phyloP scores from a whole-genome alignment of 768 basidiomycete genomes.

The Cyclocybe aegerita region DNA sequence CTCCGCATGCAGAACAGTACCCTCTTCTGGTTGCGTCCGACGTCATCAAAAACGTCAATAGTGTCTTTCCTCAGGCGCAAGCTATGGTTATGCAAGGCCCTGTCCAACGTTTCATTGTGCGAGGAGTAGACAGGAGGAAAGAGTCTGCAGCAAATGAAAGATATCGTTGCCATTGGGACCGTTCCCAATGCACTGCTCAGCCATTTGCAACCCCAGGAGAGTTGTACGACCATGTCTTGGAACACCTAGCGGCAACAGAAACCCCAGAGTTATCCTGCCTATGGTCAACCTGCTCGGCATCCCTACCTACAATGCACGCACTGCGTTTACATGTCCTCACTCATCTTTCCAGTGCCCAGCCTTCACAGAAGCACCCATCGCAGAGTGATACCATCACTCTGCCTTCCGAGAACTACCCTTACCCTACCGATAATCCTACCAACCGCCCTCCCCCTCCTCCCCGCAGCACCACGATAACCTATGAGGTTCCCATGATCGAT shows the following conservation, averaged over 20 bases:
- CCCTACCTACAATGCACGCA: slow-evolving; percentile 42
- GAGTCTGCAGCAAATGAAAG: slow-evolving; percentile 55
- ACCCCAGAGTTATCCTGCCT: slow-evolving; percentile 52
- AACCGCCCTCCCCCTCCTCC: slow-evolving; percentile 69
- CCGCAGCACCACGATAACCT: slow-evolving; percentile 59
- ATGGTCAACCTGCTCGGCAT: slow-evolving; percentile 69
- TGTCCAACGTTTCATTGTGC: slow-evolving; percentile 81
- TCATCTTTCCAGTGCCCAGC: slow-evolving; percentile 65
- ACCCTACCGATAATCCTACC: slow-evolving; percentile 65
- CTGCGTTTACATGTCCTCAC: slow-evolving; percentile 74
- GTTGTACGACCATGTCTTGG: slow-evolving; percentile 71
- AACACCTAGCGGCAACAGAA: slow-evolving; percentile 50
- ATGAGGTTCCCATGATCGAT: slow-evolving; percentile 56
- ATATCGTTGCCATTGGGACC: slow-evolving; percentile 80
- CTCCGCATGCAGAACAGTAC: slow-evolving; percentile 53
- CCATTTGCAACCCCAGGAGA: slow-evolving; percentile 55
- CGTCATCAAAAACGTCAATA: slow-evolving; percentile 89
- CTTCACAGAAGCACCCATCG: slow-evolving; percentile 56
- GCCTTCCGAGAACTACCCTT: slow-evolving; percentile 50
- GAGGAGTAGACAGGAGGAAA: slow-evolving; percentile 75
- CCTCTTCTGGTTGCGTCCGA: slow-evolving; percentile 83
- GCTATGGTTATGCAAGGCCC: slow-evolving; percentile 82
- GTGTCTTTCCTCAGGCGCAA: slow-evolving; percentile 81
- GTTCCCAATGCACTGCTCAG: slow-evolving; percentile 48
- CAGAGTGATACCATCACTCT: slow-evolving; percentile 77